Base-by-base conservation (phyloP, 306 rosid species). In the Cyclanthera cordifolia region DNA sequence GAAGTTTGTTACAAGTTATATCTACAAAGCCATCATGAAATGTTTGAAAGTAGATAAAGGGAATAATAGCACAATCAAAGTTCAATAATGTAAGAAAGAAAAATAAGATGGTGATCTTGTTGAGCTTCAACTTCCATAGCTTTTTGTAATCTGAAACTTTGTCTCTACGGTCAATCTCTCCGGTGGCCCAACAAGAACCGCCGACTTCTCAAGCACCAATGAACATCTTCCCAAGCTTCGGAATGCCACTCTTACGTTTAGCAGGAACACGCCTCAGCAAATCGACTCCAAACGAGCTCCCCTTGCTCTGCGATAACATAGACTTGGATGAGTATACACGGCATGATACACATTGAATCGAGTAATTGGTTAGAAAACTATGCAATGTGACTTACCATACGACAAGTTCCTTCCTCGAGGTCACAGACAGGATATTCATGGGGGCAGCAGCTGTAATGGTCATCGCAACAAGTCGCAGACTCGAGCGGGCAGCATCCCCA, bases 401-500 rank as follows among this genome's bases (percentile, higher is more conserved):
- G 80, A 81, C 96, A 93, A 56, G 95, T 72, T 76, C 81, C 91
- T 6, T 86, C 79, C 0, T 15, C 39, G 37, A 75, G 56, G 72
- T 89, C 96, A 10, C 96, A 93, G 47, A 93, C 37, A 3, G 98
- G 98, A 66, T 77, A 93, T 1, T 86, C 95, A 2, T 74, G 78
- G 27, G 98, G 98, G 68, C 98, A 93, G 59, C 98, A 93, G 32
- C 94, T 93, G 56, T 67, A 66, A 19, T 80, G 73, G 41, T 93
- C 98, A 1, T 80, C 94, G 8, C 96, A 93, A 65, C 93, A 93
- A 12, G 98, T 87, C 16, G 94, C 96, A 28, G 94, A 84, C 73
- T 93, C 87, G 16, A 82, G 41, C 1, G 95, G 91, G 73, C 98
- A 93, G 67, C 98, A 93, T 75, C 98, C 97, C 96, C 96, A 93